Conservation (phyloP, 805 yeast genomes). For the Candida parachauliodes region DNA sequence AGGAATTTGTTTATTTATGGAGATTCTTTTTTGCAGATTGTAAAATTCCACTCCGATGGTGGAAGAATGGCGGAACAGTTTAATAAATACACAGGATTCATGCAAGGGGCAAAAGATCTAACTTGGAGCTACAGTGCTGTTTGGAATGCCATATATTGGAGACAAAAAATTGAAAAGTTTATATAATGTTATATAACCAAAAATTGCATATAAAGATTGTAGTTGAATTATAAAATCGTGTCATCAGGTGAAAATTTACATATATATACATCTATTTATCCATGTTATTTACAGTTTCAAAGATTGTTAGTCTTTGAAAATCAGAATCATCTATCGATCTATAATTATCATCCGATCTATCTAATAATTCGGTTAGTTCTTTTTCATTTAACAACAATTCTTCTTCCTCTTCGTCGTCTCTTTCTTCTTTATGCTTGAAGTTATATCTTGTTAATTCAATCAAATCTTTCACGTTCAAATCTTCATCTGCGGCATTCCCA, state of each 20-base stretch:
- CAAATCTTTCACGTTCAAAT: constrained; percentile 17
- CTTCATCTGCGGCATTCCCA: constrained; percentile 13
- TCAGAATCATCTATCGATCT: constrained; percentile 14
- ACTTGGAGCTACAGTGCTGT: constrained; percentile 91
- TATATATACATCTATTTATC: constrained; percentile 17
- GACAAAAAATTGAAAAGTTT: constrained; percentile 24
- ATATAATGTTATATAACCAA: no score
- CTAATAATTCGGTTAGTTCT: constrained; percentile 42
- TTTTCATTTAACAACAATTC: constrained; percentile 20
- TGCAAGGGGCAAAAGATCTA: constrained; percentile 83
- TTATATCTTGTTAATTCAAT: constrained; percentile 18
- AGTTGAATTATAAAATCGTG: no score
- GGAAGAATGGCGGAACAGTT: constrained; percentile 89
- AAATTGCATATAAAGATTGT: no score
- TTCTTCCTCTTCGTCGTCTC: constrained; percentile 9
- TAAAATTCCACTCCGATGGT: constrained; percentile 58
- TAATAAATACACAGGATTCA: constrained; percentile 71
- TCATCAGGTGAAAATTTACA: no score
- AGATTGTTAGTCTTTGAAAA: constrained; percentile 28
- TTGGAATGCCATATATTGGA: constrained; percentile 66
- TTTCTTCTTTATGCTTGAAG: constrained; percentile 12
- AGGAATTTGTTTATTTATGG: constrained; percentile 49
- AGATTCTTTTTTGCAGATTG: constrained; percentile 62
- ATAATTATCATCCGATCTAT: constrained; percentile 31
- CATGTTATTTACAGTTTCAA: constrained; percentile 36